Evolutionary conservation across 208 protist species (phyloP).

Genomic region (Acanthamoeba royreba): DNA sequence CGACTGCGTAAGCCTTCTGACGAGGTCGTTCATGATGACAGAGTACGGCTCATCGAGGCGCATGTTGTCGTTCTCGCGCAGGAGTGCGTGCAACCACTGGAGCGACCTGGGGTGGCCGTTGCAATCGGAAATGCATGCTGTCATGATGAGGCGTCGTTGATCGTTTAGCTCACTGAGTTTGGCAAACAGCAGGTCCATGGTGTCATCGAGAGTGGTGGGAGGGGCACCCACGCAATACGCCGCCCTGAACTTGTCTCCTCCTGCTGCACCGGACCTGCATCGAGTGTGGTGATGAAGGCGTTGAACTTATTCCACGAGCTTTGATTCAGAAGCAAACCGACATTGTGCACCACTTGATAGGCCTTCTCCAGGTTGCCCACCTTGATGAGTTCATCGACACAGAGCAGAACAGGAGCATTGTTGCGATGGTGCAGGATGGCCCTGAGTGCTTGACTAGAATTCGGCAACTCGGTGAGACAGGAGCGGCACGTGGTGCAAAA

Average conservation of each 20-base stretch:
- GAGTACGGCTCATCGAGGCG: background rate
- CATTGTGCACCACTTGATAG: background rate
- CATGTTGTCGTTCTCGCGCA: background rate
- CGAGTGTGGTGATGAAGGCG: background rate
- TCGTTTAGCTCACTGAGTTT: background rate
- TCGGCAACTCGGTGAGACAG: background rate
- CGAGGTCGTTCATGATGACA: background rate
- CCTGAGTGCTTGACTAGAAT: background rate
- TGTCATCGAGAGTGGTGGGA: background rate
- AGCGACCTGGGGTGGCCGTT: background rate
- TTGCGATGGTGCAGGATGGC: background rate
- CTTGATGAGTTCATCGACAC: background rate
- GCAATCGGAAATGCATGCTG: background rate
- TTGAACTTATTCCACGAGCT: slow-evolving; percentile 13
- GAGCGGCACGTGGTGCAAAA: background rate
- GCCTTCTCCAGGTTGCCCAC: background rate
- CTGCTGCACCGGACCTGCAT: background rate
- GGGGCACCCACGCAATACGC: background rate
- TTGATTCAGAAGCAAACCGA: no score
- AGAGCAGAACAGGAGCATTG: background rate
- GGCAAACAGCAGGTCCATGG: background rate
- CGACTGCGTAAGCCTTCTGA: background rate
- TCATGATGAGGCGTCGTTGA: background rate
- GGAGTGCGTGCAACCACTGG: background rate
- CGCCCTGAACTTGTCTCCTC: background rate